phyloP scores from a whole-genome alignment of 306 rosid genomes.

The Sechiopsis laciniata region DNA sequence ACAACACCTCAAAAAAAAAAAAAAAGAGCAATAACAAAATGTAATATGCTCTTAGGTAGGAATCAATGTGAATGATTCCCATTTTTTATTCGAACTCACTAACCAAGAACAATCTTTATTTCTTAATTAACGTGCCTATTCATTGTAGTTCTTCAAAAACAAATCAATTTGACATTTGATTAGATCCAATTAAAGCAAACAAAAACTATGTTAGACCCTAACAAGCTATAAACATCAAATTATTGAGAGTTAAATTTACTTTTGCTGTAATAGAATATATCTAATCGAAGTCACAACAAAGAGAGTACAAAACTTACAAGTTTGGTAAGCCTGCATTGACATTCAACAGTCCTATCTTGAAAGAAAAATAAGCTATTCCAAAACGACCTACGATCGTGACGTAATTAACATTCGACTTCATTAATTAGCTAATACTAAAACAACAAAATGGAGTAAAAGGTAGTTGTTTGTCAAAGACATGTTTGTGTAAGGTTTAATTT shows the following conservation, averaged over 20 bases:
- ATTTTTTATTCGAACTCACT: neutral
- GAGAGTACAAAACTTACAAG: neutral
- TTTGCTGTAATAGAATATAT: neutral
- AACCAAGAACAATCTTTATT: neutral
- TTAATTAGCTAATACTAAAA: neutral
- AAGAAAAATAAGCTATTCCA: neutral
- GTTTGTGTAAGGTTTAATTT: conserved; percentile 14
- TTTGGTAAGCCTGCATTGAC: conserved; percentile 1
- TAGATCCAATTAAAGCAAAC: neutral
- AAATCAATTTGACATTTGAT: neutral
- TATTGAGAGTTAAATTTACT: neutral
- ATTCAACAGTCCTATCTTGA: neutral
- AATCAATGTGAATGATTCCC: neutral
- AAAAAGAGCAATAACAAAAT: too few relatives aligned
- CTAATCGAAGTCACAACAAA: neutral
- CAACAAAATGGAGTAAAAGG: neutral
- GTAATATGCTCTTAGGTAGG: neutral
- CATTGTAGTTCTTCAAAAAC: neutral
- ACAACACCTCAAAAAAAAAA: too few relatives aligned
- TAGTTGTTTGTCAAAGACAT: neutral
- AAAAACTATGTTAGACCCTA: neutral
- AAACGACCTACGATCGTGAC: neutral
- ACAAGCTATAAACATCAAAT: neutral
- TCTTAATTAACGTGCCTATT: neutral
- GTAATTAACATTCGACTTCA: neutral